These are phyloP conservation scores for Taxillus chinensis DNA, from an alignment of 164 flowering plant genomes.

Conservation along the genomic window DNA sequence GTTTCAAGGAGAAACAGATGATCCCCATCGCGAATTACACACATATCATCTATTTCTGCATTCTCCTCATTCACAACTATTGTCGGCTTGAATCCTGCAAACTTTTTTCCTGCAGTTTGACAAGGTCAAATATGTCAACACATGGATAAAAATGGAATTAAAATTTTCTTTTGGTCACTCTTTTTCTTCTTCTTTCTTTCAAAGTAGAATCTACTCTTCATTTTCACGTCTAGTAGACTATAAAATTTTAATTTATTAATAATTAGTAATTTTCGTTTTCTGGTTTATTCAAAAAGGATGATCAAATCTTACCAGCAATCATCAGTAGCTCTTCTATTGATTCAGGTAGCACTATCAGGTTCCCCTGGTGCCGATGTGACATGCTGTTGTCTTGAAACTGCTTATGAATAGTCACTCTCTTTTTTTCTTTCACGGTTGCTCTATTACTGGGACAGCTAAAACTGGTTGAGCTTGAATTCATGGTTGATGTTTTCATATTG, in stretches of 20 bases:
- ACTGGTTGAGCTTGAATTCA: slow-evolving; percentile 15
- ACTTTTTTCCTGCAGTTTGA: slow-evolving; percentile 72
- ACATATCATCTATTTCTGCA: slow-evolving; percentile 82
- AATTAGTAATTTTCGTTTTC: slow-evolving; percentile 5
- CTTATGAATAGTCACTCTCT: slow-evolving; percentile 70
- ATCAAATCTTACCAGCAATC: slow-evolving; percentile 52
- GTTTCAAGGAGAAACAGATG: background rate
- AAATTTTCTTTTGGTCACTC: background rate
- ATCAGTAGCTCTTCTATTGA: slow-evolving; percentile 63
- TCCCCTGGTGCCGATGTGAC: slow-evolving; percentile 30
- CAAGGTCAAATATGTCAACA: slow-evolving; percentile 16
- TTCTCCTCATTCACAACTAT: slow-evolving; percentile 51
- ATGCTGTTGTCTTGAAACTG: slow-evolving; percentile 16
- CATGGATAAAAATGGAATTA: slow-evolving; percentile 7
- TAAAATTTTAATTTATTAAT: background rate
- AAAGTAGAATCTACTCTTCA: too few species aligned
- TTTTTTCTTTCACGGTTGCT: slow-evolving; percentile 13
- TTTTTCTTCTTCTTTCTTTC: too few species aligned
- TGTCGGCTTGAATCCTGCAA: slow-evolving; percentile 50
- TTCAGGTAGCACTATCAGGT: slow-evolving; percentile 68
- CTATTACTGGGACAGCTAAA: slow-evolving; percentile 6
- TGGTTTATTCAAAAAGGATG: slow-evolving; percentile 8
- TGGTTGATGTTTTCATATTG: slow-evolving; percentile 7
- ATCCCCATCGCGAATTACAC: slow-evolving; percentile 74
- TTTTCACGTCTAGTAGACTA: too few species aligned